Evolutionary conservation across 495 filamentous ascomycete genomes (phyloP).

Genomic region (Cenococcum geophilum): DNA sequence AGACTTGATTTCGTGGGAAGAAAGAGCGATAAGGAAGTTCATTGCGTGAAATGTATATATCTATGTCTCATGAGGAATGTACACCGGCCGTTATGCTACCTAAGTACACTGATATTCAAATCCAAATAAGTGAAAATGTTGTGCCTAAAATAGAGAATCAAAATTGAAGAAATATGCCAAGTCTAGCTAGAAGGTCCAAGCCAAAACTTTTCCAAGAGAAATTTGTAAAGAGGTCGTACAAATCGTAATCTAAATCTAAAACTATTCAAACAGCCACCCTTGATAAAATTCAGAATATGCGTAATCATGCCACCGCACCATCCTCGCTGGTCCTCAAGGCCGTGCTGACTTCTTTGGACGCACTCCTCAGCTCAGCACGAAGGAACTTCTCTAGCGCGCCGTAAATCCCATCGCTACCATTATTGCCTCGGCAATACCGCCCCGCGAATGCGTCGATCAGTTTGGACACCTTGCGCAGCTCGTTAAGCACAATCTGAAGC

Average conservation of each 20-base stretch:
- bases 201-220: background rate
- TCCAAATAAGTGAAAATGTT: too few relatives aligned
- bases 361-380: slow-evolving; percentile 13
- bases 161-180: background rate
- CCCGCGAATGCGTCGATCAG: slow-evolving; percentile 25
- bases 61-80: too few relatives aligned
- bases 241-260: slow-evolving; percentile 3
- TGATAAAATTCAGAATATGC: background rate
- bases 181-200: background rate
- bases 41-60: too few relatives aligned
- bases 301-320: background rate
- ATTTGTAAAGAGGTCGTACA: slow-evolving; percentile 6
- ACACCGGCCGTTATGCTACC: too few relatives aligned
- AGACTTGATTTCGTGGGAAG: too few relatives aligned
- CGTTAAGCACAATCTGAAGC: slow-evolving; percentile 29
- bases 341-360: slow-evolving; percentile 17
- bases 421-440: slow-evolving; percentile 13
- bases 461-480: slow-evolving; percentile 29
- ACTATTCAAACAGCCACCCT: background rate
- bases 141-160: too few relatives aligned
- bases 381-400: slow-evolving; percentile 19
- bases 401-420: slow-evolving; percentile 17
- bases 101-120: too few relatives aligned
- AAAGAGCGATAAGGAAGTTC: too few relatives aligned
- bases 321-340: slow-evolving; percentile 15